Conservation (phyloP, 495 filamentous ascomycete species). For the Penicillium roqueforti region DNA sequence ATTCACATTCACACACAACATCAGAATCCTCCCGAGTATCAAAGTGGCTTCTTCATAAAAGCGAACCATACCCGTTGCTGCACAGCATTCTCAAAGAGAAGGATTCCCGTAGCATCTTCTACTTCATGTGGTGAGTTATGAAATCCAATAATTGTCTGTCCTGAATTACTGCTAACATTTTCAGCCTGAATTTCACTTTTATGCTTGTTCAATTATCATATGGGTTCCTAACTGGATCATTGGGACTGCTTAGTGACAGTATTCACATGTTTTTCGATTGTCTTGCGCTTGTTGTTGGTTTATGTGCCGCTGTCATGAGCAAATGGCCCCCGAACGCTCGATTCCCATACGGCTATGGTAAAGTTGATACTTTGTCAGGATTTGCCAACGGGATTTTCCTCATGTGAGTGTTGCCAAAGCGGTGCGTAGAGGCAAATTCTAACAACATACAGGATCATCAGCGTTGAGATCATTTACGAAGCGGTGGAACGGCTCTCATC, state of each 20-base stretch:
- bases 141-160: background rate
- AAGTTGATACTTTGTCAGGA: constrained; percentile 92
- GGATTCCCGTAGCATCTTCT: constrained; percentile 93
- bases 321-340: constrained; percentile 88
- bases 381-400: constrained; percentile 97
- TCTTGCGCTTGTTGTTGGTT: constrained; percentile 81
- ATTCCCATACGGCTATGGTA: constrained; percentile 95
- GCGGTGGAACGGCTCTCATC: constrained; percentile 81
- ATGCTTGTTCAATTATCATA: constrained; percentile 96
- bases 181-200: constrained; percentile 86
- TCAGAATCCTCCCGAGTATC: constrained; percentile 55
- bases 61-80: constrained; percentile 67
- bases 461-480: constrained; percentile 94
- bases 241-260: constrained; percentile 92
- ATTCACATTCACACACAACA: constrained; percentile 38
- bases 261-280: constrained; percentile 99
- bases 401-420: constrained; percentile 54
- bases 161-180: constrained; percentile 11
- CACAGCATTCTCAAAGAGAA: constrained; percentile 85
- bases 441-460: constrained; percentile 67
- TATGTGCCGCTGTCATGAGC: constrained; percentile 93
- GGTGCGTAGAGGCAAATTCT: constrained; percentile 10
- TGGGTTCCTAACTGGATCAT: constrained; percentile 84
- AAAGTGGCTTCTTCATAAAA: constrained; percentile 58
- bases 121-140: constrained; percentile 78